Conservation (phyloP, 208 protist genomes). For the Leishmania lainsoni region DNA sequence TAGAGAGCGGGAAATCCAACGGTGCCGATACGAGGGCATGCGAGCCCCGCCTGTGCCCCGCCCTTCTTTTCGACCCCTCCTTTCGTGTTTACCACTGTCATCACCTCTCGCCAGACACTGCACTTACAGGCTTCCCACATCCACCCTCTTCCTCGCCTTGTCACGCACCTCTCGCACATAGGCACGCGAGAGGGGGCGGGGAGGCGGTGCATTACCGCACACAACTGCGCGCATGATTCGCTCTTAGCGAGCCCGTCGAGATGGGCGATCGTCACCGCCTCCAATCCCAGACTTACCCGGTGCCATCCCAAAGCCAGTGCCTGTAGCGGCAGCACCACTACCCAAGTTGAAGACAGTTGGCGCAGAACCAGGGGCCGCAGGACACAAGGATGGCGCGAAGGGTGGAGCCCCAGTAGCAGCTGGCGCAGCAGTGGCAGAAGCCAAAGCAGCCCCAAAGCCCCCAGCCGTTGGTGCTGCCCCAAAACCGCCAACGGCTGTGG, state of each 20-base stretch:
- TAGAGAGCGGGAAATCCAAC: not conserved
- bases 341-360: slow-evolving; percentile 21
- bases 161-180: not conserved
- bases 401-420: slow-evolving; percentile 18
- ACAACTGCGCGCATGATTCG: not conserved
- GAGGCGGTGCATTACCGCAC: not conserved
- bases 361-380: slow-evolving; percentile 17
- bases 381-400: slow-evolving; percentile 19
- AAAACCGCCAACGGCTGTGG: slow-evolving; percentile 25
- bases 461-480: slow-evolving; percentile 4
- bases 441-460: slow-evolving; percentile 10
- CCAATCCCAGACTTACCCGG: slow-evolving; percentile 20
- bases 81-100: not conserved
- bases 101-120: not conserved
- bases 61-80: not conserved
- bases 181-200: not conserved
- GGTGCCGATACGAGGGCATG: not conserved
- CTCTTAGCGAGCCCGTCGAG: slow-evolving; percentile 18
- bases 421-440: slow-evolving; percentile 16
- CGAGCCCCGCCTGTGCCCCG: not conserved
- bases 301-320: slow-evolving; percentile 23
- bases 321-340: not conserved
- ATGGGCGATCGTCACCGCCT: slow-evolving; percentile 16
- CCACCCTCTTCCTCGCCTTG: not conserved
- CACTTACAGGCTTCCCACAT: not conserved